Evolutionary conservation across 495 filamentous ascomycete species (phyloP).

Genomic region (Viridothelium virens): DNA sequence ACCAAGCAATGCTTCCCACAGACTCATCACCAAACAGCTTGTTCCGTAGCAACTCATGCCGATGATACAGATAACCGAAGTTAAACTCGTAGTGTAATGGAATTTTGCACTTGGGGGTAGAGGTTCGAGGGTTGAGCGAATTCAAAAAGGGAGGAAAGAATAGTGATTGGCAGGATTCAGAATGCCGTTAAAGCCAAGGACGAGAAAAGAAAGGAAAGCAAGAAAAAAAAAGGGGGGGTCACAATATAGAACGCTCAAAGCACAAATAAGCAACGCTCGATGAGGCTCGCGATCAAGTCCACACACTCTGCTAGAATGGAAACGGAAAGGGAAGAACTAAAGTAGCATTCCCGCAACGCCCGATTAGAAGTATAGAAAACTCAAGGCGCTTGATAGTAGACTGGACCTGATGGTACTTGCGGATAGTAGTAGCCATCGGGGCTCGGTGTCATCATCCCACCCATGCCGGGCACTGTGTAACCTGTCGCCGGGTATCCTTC

Average conservation of each 20-base stretch:
- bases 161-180: neutral
- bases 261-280: slow-evolving; percentile 8
- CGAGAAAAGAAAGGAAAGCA: no score
- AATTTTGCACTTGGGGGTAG: neutral
- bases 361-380: neutral
- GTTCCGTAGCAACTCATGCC: neutral
- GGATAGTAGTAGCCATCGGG: slow-evolving; percentile 16
- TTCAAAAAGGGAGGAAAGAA: neutral
- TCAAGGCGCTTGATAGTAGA: slow-evolving; percentile 14
- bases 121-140: neutral
- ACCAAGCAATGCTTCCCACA: neutral
- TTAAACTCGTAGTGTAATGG: no score
- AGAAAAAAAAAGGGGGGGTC: neutral
- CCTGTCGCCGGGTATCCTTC: neutral
- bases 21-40: neutral
- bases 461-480: slow-evolving; percentile 14
- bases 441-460: slow-evolving; percentile 14
- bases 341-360: neutral
- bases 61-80: neutral
- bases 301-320: neutral
- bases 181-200: slow-evolving; percentile 4
- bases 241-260: slow-evolving; percentile 3
- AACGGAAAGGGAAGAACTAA: neutral
- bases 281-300: neutral
- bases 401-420: slow-evolving; percentile 10